phyloP scores from a whole-genome alignment of 1,139 yeast species.

The Hansenula lynferdii region DNA sequence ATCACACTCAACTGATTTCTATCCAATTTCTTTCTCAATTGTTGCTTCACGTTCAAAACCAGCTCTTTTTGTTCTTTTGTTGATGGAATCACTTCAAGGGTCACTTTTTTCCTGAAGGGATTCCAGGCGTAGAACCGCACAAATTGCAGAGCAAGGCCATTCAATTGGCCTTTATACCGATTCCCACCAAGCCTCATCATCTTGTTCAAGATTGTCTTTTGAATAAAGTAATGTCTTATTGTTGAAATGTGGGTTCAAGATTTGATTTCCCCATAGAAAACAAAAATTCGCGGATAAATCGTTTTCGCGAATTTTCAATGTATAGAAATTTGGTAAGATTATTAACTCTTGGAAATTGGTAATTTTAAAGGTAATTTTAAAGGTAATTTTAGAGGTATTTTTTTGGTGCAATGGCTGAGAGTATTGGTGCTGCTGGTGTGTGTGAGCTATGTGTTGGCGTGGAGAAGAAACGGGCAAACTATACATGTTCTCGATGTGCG shows the following conservation, averaged over 20 bases:
- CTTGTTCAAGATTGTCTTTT: too few relatives aligned
- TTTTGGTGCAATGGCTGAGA: neutral
- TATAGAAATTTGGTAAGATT: too few relatives aligned
- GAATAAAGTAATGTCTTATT: too few relatives aligned
- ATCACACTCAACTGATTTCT: conserved; percentile 3
- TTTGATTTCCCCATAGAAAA: neutral
- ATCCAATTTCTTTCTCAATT: neutral
- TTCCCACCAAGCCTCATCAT: conserved; percentile 7
- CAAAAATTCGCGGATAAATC: neutral
- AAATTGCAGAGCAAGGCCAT: neutral
- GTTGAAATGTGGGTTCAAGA: too few relatives aligned
- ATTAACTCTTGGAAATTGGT: too few relatives aligned
- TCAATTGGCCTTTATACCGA: too few relatives aligned
- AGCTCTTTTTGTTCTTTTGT: conserved; percentile 1
- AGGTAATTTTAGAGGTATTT: too few relatives aligned
- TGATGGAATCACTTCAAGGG: neutral
- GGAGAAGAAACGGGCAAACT: neutral
- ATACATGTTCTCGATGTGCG: neutral
- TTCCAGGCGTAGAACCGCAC: conserved; percentile 6
- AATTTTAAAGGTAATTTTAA: too few relatives aligned
- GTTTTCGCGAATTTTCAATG: neutral
- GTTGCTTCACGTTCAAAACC: conserved; percentile 7
- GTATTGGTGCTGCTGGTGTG: neutral
- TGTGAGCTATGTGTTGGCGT: neutral
- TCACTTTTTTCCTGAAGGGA: conserved; percentile 6